These are phyloP conservation scores for Wallacemonas sp. DNA, from an alignment of 208 protist species.

Conservation along the genomic window DNA sequence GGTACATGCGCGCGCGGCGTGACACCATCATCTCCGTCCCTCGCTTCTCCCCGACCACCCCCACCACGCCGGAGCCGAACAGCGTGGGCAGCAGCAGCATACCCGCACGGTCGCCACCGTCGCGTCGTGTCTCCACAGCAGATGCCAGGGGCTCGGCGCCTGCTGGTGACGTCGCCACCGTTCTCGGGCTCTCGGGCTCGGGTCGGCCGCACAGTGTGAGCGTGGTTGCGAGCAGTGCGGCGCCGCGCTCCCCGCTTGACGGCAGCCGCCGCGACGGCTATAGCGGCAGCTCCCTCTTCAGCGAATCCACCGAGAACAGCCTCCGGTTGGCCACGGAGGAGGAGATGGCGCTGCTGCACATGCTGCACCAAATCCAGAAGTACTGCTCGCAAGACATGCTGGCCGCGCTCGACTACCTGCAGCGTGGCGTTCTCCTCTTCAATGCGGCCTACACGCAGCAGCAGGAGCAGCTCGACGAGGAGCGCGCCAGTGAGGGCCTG, in stretches of 20 bases:
- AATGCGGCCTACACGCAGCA: conserved; percentile 9
- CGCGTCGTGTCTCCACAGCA: conserved; percentile 13
- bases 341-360: conserved; percentile 30
- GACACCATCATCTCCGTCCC: conserved; percentile 6
- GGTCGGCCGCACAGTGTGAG: too few species aligned
- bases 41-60: not conserved
- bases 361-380: conserved; percentile 28
- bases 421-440: conserved; percentile 32
- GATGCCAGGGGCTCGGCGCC: too few species aligned
- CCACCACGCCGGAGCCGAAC: not conserved
- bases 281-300: not conserved
- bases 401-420: conserved; percentile 30
- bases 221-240: too few species aligned
- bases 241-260: not conserved
- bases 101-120: not conserved
- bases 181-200: too few species aligned
- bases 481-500: not conserved
- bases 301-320: conserved; percentile 1
- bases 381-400: conserved; percentile 40
- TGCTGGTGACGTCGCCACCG: too few species aligned
- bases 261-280: not conserved
- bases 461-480: conserved; percentile 4
- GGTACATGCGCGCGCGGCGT: conserved; percentile 18
- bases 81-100: not conserved
- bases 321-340: conserved; percentile 3